Conservation (phyloP, 2,329 filamentous ascomycete species). For the Alternaria arbusti region DNA sequence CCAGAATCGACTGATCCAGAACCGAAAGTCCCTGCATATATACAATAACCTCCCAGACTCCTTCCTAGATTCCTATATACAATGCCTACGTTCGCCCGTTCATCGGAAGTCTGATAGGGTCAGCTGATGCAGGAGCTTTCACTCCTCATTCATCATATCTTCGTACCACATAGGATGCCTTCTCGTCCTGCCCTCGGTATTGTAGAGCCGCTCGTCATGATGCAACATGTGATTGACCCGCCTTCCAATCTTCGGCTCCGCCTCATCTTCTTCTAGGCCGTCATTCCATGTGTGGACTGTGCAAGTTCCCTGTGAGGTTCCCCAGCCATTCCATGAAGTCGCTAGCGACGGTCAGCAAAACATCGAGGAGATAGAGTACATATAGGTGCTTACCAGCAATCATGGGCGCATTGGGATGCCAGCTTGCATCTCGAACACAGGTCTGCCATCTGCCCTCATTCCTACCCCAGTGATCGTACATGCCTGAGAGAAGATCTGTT, state of each 20-base stretch:
- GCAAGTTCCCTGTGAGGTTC: slow-evolving; percentile 74
- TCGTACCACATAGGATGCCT: slow-evolving; percentile 35
- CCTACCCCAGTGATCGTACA: slow-evolving; percentile 64
- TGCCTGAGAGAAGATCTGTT: slow-evolving; percentile 60
- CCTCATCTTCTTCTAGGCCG: slow-evolving; percentile 66
- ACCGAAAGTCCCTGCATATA: neutral
- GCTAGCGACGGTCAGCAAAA: slow-evolving; percentile 57
- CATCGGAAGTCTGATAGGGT: slow-evolving; percentile 3
- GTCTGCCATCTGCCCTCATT: slow-evolving; percentile 70
- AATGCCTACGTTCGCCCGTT: neutral
- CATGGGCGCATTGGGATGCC: slow-evolving; percentile 85
- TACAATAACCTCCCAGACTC: neutral
- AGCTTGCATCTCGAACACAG: slow-evolving; percentile 85
- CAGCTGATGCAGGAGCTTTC: slow-evolving; percentile 5
- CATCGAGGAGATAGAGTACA: neutral
- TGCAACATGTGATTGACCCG: slow-evolving; percentile 46
- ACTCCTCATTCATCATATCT: slow-evolving; percentile 39
- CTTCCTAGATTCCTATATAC: slow-evolving; percentile 4
- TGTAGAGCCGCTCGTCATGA: slow-evolving; percentile 46
- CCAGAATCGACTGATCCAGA: neutral
- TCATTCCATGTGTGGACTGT: slow-evolving; percentile 81
- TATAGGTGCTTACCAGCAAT: slow-evolving; percentile 64
- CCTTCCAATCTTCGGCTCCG: slow-evolving; percentile 42
- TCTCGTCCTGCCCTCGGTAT: slow-evolving; percentile 22
- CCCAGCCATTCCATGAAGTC: slow-evolving; percentile 82